These are phyloP conservation scores for Emericellopsis terricola DNA, from an alignment of 495 filamentous ascomycete genomes.

Conservation along the genomic window DNA sequence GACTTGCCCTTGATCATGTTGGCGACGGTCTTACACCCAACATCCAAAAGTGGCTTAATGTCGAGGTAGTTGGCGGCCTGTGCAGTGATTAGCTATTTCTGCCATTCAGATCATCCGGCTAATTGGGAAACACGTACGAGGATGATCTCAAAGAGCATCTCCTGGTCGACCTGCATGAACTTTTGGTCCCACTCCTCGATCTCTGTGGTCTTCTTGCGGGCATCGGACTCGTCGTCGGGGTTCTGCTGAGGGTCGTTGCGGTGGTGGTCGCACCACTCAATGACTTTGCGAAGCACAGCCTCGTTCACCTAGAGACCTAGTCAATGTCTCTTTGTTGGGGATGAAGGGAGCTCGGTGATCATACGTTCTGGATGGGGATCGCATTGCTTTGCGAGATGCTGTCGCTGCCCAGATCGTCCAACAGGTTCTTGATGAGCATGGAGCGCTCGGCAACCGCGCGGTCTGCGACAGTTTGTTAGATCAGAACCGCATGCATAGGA, in stretches of 20 bases:
- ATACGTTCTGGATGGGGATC: slow-evolving; percentile 61
- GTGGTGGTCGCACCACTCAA: slow-evolving; percentile 96
- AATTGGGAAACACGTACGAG: slow-evolving; percentile 39
- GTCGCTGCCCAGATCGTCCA: slow-evolving; percentile 71
- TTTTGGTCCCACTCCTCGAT: slow-evolving; percentile 99
- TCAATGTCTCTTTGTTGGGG: slow-evolving; percentile 1
- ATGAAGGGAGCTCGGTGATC: slow-evolving; percentile 14
- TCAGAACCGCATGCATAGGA: slow-evolving; percentile 1
- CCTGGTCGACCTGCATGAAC: slow-evolving; percentile 99
- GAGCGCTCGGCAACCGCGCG: slow-evolving; percentile 79
- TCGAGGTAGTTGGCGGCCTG: slow-evolving; percentile 64
- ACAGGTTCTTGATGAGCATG: slow-evolving; percentile 91
- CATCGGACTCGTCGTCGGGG: slow-evolving; percentile 79
- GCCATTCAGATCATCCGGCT: not conserved
- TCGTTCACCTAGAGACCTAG: slow-evolving; percentile 67
- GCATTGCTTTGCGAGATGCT: slow-evolving; percentile 51
- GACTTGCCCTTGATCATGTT: slow-evolving; percentile 84
- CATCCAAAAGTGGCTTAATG: slow-evolving; percentile 66
- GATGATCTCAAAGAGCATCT: slow-evolving; percentile 99
- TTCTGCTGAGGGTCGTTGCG: slow-evolving; percentile 60
- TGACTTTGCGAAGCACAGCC: slow-evolving; percentile 79
- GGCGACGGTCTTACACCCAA: slow-evolving; percentile 70
- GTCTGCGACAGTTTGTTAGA: slow-evolving; percentile 27
- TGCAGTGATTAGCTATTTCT: slow-evolving; percentile 2
- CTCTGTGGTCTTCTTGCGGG: slow-evolving; percentile 91